Evolutionary conservation across 345 rosid genomes (phyloP).

Genomic region (Lenwebbia sp.): DNA sequence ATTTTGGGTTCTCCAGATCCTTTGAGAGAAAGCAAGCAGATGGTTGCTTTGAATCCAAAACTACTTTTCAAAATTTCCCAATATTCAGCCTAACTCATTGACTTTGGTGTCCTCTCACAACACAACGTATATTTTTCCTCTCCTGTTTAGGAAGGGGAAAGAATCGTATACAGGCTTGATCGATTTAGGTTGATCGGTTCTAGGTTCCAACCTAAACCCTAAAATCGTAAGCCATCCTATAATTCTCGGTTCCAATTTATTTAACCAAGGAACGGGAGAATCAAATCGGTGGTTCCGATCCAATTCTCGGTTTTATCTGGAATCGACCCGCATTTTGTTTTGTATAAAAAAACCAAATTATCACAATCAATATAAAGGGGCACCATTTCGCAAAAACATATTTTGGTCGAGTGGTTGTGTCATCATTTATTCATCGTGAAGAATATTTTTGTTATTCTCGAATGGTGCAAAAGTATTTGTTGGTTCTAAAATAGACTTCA

Average conservation of each 20-base stretch:
- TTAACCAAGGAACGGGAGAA: too few relatives aligned
- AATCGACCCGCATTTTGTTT: not conserved
- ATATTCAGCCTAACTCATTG: not conserved
- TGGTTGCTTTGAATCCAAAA: not conserved
- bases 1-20: not conserved
- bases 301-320: not conserved
- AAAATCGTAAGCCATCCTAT: not conserved
- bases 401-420: not conserved
- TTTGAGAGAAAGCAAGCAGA: not conserved
- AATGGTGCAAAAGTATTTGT: not conserved
- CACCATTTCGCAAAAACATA: not conserved
- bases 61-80: not conserved
- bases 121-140: not conserved
- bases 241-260: not conserved
- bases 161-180: not conserved
- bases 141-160: not conserved
- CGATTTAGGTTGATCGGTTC: not conserved
- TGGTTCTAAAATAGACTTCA: not conserved
- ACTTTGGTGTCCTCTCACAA: not conserved
- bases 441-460: not conserved
- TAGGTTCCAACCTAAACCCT: not conserved
- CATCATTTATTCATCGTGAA: not conserved
- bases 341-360: not conserved
- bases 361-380: not conserved
- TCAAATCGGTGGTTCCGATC: not conserved